Evolutionary conservation across 148 eudicot genomes (phyloP).

Genomic region (Suaeda aralocaspica): DNA sequence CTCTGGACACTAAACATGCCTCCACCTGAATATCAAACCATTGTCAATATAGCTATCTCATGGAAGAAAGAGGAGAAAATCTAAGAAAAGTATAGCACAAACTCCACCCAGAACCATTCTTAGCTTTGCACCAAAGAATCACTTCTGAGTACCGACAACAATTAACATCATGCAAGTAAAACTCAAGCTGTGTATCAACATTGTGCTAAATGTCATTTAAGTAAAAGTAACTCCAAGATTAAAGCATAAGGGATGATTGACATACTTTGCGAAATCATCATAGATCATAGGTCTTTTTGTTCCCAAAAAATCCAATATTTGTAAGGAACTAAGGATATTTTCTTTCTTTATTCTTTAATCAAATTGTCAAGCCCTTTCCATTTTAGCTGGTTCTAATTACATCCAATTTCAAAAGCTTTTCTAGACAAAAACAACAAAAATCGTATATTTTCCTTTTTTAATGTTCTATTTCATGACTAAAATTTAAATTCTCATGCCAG

Average conservation of each 20-base stretch:
- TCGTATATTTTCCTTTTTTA: neutral
- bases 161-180: too few species aligned
- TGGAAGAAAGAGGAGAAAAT: neutral
- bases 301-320: too few species aligned
- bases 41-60: neutral
- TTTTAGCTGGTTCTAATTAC: neutral
- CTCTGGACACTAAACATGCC: slow-evolving; percentile 26
- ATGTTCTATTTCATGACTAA: neutral
- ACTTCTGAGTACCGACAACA: neutral
- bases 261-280: neutral
- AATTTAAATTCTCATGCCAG: neutral
- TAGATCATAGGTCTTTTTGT: neutral
- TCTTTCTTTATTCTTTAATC: neutral
- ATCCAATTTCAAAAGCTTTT: neutral
- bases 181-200: neutral
- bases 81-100: neutral
- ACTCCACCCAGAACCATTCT: too few species aligned
- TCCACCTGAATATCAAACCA: slow-evolving; percentile 25
- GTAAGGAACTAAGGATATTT: too few species aligned
- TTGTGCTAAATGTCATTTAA: neutral
- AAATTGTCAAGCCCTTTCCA: neutral
- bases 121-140: neutral
- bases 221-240: too few species aligned
- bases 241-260: too few species aligned
- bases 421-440: neutral